Percentiles rank a stretch among this genome's conserved stretches.
Evolutionary conservation across 2,329 filamentous ascomycete species (phyloP).

Genomic region (Penicillium sp.): DNA sequence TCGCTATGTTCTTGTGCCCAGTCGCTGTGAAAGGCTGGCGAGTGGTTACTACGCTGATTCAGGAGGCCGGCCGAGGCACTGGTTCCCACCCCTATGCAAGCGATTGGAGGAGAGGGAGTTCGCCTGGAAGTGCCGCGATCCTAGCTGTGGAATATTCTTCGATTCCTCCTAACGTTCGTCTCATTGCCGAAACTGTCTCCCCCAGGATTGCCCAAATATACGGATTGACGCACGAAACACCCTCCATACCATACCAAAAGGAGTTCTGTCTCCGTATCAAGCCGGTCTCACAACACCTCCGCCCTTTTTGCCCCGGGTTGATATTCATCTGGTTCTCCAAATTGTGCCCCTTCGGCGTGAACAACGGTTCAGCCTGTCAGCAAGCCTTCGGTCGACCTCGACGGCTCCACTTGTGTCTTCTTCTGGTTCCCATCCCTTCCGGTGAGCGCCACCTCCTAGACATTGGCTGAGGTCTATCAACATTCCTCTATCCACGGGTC

Average conservation of each 20-base stretch:
- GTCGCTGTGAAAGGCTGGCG: not conserved
- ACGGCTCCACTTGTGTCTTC: constrained; percentile 3
- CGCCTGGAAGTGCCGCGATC: not conserved
- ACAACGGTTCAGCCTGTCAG: constrained; percentile 11
- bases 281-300: not conserved
- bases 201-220: not conserved
- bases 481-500: constrained; percentile 1
- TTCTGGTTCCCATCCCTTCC: not conserved
- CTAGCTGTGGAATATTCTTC: not conserved
- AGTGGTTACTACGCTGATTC: not conserved
- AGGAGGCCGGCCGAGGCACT: not conserved
- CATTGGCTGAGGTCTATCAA: constrained; percentile 3
- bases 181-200: not conserved
- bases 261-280: not conserved
- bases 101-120: not conserved
- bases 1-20: not conserved
- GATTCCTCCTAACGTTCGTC: not conserved
- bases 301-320: not conserved
- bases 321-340: constrained; percentile 1
- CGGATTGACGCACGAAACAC: not conserved
- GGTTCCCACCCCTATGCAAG: not conserved
- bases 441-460: not conserved
- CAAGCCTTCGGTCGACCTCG: not conserved
- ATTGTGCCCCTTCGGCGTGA: not conserved
- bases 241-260: not conserved